Evolutionary conservation across 148 eudicot genomes (phyloP), one percentile per base, ranked within the genome.

Genomic region (Nyssa sinensis): DNA sequence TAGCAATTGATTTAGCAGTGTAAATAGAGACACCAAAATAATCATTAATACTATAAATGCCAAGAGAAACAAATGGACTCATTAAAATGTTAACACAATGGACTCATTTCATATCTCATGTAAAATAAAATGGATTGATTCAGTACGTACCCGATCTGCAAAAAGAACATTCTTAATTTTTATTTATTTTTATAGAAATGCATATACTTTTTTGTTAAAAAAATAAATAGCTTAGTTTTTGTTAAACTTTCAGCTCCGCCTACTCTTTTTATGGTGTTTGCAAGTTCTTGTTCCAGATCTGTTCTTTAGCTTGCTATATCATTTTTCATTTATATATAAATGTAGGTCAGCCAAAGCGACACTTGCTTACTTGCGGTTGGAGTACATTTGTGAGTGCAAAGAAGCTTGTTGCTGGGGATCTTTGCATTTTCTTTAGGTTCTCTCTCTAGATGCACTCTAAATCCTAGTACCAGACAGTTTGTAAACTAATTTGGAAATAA

Each of bases 361-460:
- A 77, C 39, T 64, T 71, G 74, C 63, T 77, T 37, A 65, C 70
- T 19, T 71, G 39, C 60, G 80, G 80, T 65, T 77, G 80, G 80
- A 77, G 65, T 30, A 57, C 51, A 14, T 77, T 77, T 58, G 71
- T 65, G 19, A 32, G 28, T 23, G 60, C 62, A 29, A 77, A 77
- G 71, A 77, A 71, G 71, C 71, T 77, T 64, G 58, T 32, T 14
- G 59, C 80, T 14, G 80, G 80, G 9, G 80, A 77, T 60, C 25
- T 47, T 37, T 77, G 80, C 27, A 77, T 72, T 32, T 77, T 77
- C 57, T 5, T 71, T 41, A 71, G 80, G 78, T 75, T 66, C 23
- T 66, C 34, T 74, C 71, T 66, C 70, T 64, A 24, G 25, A 41
- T 35, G 34, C 57, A 5, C 53, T 14, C 31, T 28, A 21, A 3